Conservation (phyloP, 1,284 basidiomycete genomes). For the Xerocomus nothofagi region DNA sequence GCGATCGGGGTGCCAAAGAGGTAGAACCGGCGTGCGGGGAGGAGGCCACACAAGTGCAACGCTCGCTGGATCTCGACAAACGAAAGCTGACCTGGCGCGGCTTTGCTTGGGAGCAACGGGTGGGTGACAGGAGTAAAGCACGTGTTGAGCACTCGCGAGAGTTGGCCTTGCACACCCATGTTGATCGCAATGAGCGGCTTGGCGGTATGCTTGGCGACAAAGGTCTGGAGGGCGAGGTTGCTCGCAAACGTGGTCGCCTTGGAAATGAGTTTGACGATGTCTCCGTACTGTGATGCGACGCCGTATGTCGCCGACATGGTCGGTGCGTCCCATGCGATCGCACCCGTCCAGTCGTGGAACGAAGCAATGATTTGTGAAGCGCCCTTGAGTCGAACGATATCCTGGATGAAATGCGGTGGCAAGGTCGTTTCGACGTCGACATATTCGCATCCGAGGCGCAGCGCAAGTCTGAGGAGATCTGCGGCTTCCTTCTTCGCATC, state of each 20-base stretch:
- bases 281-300: conserved; percentile 67
- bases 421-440: conserved; percentile 89
- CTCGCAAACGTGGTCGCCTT: conserved; percentile 77
- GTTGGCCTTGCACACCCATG: conserved; percentile 87
- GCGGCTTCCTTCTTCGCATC: conserved; percentile 72
- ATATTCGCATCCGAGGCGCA: conserved; percentile 89
- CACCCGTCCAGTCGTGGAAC: conserved; percentile 92
- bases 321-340: conserved; percentile 78
- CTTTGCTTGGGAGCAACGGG: conserved; percentile 75
- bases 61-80: conserved; percentile 85
- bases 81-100: conserved; percentile 92
- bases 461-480: conserved; percentile 76
- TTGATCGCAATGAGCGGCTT: conserved; percentile 94
- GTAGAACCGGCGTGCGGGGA: conserved; percentile 74
- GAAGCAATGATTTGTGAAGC: conserved; percentile 85
- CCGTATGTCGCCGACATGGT: conserved; percentile 71
- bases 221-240: conserved; percentile 80
- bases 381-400: conserved; percentile 63
- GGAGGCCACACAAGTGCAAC: conserved; percentile 77
- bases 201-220: conserved; percentile 53
- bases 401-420: conserved; percentile 61
- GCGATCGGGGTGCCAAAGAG: conserved; percentile 89
- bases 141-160: conserved; percentile 85
- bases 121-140: conserved; percentile 92
- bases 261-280: conserved; percentile 92